Evolutionary conservation across 1,284 basidiomycete species (phyloP).

Genomic region (Athelia sp.): DNA sequence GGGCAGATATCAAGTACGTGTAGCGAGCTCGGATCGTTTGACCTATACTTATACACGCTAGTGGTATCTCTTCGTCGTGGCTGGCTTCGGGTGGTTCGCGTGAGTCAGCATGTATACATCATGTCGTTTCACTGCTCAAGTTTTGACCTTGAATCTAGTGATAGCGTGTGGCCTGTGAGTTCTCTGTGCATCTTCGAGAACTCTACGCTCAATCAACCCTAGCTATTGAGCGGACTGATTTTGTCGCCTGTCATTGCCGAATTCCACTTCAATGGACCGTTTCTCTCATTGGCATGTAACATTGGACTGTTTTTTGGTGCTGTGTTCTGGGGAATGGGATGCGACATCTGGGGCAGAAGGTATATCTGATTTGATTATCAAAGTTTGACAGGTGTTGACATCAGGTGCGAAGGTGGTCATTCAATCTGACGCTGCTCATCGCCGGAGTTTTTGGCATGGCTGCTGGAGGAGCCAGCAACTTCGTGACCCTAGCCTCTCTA

Average conservation of each 20-base stretch:
- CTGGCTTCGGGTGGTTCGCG: slow-evolving; percentile 72
- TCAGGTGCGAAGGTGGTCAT: slow-evolving; percentile 38
- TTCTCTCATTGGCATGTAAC: slow-evolving; percentile 54
- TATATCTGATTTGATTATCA: slow-evolving; percentile 17
- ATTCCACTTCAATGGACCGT: slow-evolving; percentile 49
- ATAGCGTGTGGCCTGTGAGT: slow-evolving; percentile 45
- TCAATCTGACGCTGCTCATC: slow-evolving; percentile 61
- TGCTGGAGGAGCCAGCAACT: slow-evolving; percentile 38
- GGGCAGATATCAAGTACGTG: slow-evolving; percentile 61
- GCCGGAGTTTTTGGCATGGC: slow-evolving; percentile 50
- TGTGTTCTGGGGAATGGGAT: slow-evolving; percentile 60
- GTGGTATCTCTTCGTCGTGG: slow-evolving; percentile 55
- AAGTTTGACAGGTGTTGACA: background rate
- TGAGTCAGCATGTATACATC: slow-evolving; percentile 29
- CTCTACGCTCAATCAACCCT: background rate
- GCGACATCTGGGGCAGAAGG: slow-evolving; percentile 61
- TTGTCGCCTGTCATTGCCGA: slow-evolving; percentile 53
- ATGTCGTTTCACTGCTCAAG: background rate
- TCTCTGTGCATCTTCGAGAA: background rate
- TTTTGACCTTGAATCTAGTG: slow-evolving; percentile 18
- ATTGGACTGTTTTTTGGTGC: slow-evolving; percentile 63
- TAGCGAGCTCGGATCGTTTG: slow-evolving; percentile 8
- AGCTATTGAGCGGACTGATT: slow-evolving; percentile 53
- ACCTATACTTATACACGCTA: slow-evolving; percentile 13
- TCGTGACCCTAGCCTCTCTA: slow-evolving; percentile 38